Conservation (phyloP, 2,329 filamentous ascomycete species). For the Colletotrichum cordylinicola region DNA sequence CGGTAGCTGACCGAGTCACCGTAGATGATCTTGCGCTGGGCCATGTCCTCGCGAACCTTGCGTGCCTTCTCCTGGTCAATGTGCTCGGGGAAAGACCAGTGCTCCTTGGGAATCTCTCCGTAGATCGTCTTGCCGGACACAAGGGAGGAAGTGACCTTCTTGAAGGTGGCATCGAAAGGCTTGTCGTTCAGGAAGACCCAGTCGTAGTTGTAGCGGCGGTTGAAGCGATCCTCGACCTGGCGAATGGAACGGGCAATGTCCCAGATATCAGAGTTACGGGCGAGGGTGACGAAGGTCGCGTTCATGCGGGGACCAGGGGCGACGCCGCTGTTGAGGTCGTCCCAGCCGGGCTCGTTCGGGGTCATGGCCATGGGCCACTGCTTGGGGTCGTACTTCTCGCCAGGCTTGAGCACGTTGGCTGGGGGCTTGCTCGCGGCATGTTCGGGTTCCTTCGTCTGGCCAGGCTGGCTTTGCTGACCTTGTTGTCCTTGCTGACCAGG, state of each 20-base stretch:
- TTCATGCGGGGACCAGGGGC: constrained; percentile 82
- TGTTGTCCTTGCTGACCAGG: background rate
- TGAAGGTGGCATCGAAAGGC: constrained; percentile 92
- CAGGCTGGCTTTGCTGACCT: background rate
- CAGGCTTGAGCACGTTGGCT: constrained; percentile 25
- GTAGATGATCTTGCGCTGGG: constrained; percentile 94
- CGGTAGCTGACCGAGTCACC: constrained; percentile 96
- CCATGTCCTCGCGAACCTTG: constrained; percentile 94
- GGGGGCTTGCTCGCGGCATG: constrained; percentile 24
- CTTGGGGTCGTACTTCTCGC: constrained; percentile 39
- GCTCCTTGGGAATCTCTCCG: constrained; percentile 85
- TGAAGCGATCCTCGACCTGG: constrained; percentile 97
- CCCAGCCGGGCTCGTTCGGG: constrained; percentile 58
- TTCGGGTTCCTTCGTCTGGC: constrained; percentile 25
- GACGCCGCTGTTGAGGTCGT: constrained; percentile 52
- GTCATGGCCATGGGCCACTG: constrained; percentile 57
- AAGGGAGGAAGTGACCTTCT: constrained; percentile 85
- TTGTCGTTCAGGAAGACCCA: constrained; percentile 99
- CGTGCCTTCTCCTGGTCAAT: constrained; percentile 95
- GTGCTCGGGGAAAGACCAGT: constrained; percentile 96
- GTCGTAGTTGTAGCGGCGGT: constrained; percentile 94
- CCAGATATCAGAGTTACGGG: constrained; percentile 93
- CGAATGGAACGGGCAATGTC: constrained; percentile 96
- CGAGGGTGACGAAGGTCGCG: constrained; percentile 95
- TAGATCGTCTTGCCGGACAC: constrained; percentile 95